Base-by-base conservation (phyloP, 2,329 filamentous ascomycete genomes). In the Ophiostoma triangulosporum region DNA sequence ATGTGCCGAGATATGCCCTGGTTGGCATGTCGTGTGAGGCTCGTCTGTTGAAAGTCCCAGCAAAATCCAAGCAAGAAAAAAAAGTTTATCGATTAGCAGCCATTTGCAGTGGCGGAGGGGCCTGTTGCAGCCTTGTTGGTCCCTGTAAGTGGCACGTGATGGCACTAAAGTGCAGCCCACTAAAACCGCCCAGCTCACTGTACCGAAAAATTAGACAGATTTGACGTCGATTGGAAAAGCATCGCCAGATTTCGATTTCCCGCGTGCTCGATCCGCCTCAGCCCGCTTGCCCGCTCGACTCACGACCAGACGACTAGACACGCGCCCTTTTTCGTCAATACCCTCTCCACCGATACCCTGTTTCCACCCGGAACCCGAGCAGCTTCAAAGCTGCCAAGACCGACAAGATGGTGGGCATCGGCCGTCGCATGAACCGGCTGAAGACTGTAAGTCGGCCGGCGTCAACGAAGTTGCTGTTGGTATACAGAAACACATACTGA, bases 341-440 rank as follows among this genome's bases (percentile, higher is more conserved):
- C 15, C 17, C 31, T 35, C 20, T 24, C 20, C 9, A 35, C 17
- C 29, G 12, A 24, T 49, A 35, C 22, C 14, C 17, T 35, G 14
- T n/a, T 50, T 14, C 14, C 15, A 12, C 40, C 29, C 17, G 31
- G 20, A 20, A 17, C 17, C 4, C 33, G 33, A 20, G 32, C 49
- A 31, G 46, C 46, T 48, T 17, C 22, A 11, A 22, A 43, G 35
- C 50, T 40, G 35, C n/a, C 6, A n/a, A 51, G 26, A 51, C 46
- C 20, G 48, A 53, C 61, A 68, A 59, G 43, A 69, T 69, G 66
- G 65, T 66, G 20, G 63, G 61, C 59, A 58, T 85, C 69, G 66
- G 78, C 64, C 80, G 81, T 70, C 83, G 88, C 62, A 81, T 88
- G 77, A 81, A 83, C 66, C 81, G 80, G 69, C 72, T 94, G 65